Base-by-base conservation (phyloP, 108 stramenopile species). In the Fistulifera pelliculosa region DNA sequence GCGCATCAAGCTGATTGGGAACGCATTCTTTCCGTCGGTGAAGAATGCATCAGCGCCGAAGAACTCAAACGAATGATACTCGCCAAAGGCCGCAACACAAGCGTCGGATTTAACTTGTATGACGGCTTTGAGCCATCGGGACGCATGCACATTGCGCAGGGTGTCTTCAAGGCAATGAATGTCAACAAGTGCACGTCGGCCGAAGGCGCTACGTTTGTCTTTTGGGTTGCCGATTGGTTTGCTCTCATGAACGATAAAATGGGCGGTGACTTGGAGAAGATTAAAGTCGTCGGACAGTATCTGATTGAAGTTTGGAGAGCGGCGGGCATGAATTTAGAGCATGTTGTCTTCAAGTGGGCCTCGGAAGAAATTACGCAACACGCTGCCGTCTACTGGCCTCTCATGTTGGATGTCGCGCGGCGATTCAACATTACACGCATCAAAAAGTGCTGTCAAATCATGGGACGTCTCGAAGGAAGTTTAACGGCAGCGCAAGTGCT, bases 161-260 rank as follows among this genome's bases (percentile, higher is more conserved):
- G 90, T n/a, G 74, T 91, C 27, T 79, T 87, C 52, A 91, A 91
- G 65, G 94, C 96, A 18, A 93, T 98, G 87, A 98, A 98, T 64
- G 96, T 96, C 24, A 97, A 98, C 80, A 95, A 94, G 69, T 93
- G 90, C 60, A 94, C 93, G 0, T 23, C 52, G 1, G 52, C 65
- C 11, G 71, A 67, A 14, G 93, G 93, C 21, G 64, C 77, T 5
- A 90, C 82, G 6, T 99, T 99, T 66, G 81, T 91, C 68, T 99
- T 99, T 65, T 99, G 99, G 99, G 97, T 99, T 3, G 99, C 99
- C 8, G 99, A 99, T 65, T 99, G 99, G 99, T 99, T 99, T 63
- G 99, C 99, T 15, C 83, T 98, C 39, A 94, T 99, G 92, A 99
- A 99, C 65, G 97, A 98, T 77, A 99, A 99, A 65, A 95, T 98